A percentile compares a stretch with the other conserved stretches of the same genome.
These are phyloP conservation scores for Apiospora marii DNA, from an alignment of 2,329 filamentous ascomycete species.

Conservation along the genomic window DNA sequence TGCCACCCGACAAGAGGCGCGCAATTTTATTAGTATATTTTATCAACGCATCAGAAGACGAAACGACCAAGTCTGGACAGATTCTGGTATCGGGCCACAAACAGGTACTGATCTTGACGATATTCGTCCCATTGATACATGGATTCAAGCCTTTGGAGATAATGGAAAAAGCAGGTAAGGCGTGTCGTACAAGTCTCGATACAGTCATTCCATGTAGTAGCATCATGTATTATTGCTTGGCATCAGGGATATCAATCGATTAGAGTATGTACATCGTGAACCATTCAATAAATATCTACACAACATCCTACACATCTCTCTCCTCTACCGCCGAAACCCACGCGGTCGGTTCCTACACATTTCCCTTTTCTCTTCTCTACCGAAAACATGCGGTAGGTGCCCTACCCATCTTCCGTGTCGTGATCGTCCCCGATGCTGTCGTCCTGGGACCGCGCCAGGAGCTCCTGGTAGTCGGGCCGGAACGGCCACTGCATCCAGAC, in stretches of 20 bases:
- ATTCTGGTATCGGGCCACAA: too few relatives aligned
- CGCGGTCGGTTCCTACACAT: too few relatives aligned
- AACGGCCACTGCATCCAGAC: constrained; percentile 74
- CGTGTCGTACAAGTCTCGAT: too few relatives aligned
- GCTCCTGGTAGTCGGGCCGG: constrained; percentile 55
- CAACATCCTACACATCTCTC: not conserved
- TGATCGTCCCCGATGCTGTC: constrained; percentile 26
- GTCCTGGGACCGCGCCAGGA: constrained; percentile 50
- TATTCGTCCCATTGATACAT: too few relatives aligned
- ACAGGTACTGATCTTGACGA: too few relatives aligned
- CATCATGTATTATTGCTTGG: not conserved
- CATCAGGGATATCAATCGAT: not conserved
- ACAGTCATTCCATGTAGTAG: too few relatives aligned
- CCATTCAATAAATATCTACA: not conserved
- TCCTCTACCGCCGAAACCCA: too few relatives aligned
- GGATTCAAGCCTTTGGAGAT: too few relatives aligned
- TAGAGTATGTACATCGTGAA: not conserved
- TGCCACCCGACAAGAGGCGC: not conserved
- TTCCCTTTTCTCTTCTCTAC: not conserved
- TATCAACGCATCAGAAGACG: too few relatives aligned
- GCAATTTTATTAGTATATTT: not conserved
- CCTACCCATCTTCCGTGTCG: not conserved
- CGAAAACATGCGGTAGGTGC: too few relatives aligned
- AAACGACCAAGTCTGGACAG: too few relatives aligned
- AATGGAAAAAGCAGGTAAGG: too few relatives aligned